A percentile compares a stretch with the other conserved stretches of the same genome.
phyloP scores from a whole-genome alignment of 176 grass and related monocot species.

The Phragmites australis region DNA sequence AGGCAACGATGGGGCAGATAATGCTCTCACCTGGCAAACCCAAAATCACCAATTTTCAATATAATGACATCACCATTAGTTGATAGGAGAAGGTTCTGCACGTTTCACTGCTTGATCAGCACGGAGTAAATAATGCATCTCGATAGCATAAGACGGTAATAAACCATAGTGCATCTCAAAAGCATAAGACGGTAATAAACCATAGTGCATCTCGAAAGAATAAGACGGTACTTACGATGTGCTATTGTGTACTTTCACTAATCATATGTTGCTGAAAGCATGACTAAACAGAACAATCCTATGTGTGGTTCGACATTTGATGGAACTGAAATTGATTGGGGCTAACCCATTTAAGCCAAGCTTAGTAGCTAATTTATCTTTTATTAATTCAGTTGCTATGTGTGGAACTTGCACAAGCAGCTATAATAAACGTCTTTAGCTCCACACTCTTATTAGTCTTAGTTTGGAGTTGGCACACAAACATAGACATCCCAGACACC shows the following conservation, averaged over 20 bases:
- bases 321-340: neutral
- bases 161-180: neutral
- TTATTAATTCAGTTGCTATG: constrained; percentile 2
- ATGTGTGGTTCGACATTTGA: neutral
- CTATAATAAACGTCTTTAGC: neutral
- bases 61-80: constrained; percentile 42
- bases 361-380: neutral
- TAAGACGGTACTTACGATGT: neutral
- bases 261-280: neutral
- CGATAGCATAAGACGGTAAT: neutral
- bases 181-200: neutral
- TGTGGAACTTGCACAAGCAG: constrained; percentile 15
- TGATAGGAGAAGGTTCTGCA: constrained; percentile 72
- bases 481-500: constrained; percentile 7
- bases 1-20: neutral
- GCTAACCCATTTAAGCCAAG: neutral
- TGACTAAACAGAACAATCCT: neutral
- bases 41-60: constrained; percentile 78
- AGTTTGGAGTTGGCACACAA: neutral
- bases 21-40: constrained; percentile 63
- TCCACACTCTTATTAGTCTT: neutral
- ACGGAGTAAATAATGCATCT: neutral
- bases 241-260: neutral
- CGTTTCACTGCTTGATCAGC: constrained; percentile 38
- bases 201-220: neutral